Base-by-base conservation (phyloP, 1,139 yeast species). In the Diutina mesorugosa region DNA sequence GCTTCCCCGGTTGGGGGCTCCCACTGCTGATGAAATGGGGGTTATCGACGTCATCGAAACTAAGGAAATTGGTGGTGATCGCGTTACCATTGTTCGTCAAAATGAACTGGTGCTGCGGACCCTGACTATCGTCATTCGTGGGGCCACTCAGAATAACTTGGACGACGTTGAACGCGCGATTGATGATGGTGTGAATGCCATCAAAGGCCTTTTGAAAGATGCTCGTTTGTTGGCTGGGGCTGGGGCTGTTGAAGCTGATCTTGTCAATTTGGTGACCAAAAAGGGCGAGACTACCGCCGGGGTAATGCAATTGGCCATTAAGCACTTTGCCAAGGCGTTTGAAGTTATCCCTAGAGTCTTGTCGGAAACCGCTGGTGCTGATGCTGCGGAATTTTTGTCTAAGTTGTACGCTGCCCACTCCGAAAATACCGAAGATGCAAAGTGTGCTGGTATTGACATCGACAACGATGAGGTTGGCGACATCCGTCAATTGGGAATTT, bases 111-210 rank as follows among this genome's bases (percentile, higher is more conserved):
- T 88, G 64, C 73, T 79, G 18, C 69, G 80, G 67, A 93, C 99
- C 5, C 85, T 98, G 12, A 93, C 99, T 8, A 90, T 93, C 64
- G 85, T 93, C 55, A 76, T 95, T 57, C 84, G 99, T 71, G 99
- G 99, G 57, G 99, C 99, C 51, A 93, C 99, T n/a, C 95, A 90
- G 70, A 90, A 90, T 71, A 83, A 80, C 67, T 77, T 93, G 67
- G 99, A 95, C 65, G 98, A 93, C 68, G 81, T 93, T 59, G 99
- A 93, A 76, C 85, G 99, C 66, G 96, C 98, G 56, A 90, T 93
- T 61, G 98, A 93, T 68, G 99, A 93, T 66, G 97, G 98, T 66
- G 97, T 95, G 53, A 83, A 89, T 61, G 90, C 95, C 35, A 84
- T 93, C 64, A 95, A 93, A 72, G 95, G 97, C 1, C 78, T 93